Evolutionary conservation across 768 basidiomycete genomes (phyloP), one percentile per base, ranked within the genome.

Genomic region (Termitomyces bulborhizus): DNA sequence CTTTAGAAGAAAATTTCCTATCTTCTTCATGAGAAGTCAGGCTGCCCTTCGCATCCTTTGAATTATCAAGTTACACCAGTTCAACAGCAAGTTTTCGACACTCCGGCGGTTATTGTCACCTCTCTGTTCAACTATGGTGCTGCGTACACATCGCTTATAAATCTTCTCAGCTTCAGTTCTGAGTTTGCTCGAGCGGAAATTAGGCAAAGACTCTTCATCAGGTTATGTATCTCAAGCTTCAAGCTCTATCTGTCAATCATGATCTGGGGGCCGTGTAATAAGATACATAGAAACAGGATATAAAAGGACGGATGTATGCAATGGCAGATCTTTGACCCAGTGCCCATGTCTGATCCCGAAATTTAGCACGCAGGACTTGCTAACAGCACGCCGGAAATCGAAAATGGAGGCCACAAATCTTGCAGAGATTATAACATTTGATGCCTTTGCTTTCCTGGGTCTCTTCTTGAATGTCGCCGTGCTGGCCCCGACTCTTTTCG

Each of bases 391-490:
- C n/a, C 26, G 7, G 26, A 18, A 6, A 50, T 39, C 26, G 7
- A 16, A 29, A 6, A 50, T 39, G 48, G 48, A 11, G 11, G 37
- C 37, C 48, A 39, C 48, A 15, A 27, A 5, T 6, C 18, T 16
- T 39, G 16, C n/a, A 40, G 48, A 39, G n/a, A 50, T 50, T n/a
- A n/a, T 43, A 32, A 27, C 45, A 26, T 53, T 44, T 12, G 32
- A 53, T 12, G 26, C 40, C 8, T 43, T 53, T 6, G 41, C 32
- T 37, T 53, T 16, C 24, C 32, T 43, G 0, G 52, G 52, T 37
- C 52, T 53, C 42, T 45, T 53, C 16, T 34, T 53, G 32, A 53
- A 53, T 37, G 6, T 53, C 15, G 31, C 21, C 32, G 52, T 53
- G 31, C 52, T 53, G 43, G 52, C 43, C 27, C 52, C 52, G 16